Base-by-base conservation (phyloP, 2,329 filamentous ascomycete genomes). In the Arthrocladium fulminans region DNA sequence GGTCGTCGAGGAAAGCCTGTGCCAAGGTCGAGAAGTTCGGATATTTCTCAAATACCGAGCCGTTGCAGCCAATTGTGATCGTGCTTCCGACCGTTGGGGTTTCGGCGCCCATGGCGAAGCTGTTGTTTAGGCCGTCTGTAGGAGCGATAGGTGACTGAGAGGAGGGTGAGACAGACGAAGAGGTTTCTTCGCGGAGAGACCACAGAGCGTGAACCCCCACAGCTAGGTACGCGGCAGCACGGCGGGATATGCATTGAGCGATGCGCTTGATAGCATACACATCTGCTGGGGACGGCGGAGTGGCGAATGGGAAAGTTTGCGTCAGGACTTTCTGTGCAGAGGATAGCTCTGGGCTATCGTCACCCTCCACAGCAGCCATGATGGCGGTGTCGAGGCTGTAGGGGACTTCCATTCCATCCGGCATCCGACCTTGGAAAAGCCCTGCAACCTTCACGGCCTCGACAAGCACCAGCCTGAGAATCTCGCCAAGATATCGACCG, bases 191-290 rank as follows among this genome's bases (percentile, higher is more conserved):
- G n/a, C n/a, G n/a, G n/a, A 82, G 63, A 9, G 65, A 67, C 75
- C 79, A 82, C 32, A 83, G 68, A 24, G 78, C 77, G 59, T 83
- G 78, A 22, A 83, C 75, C 2, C 76, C 77, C 1, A 76, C 75
- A 1, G 80, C 77, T n/a, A 83, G 69, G 56, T 80, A 81, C 1
- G 74, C 77, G 2, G 79, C 74, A 5, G 80, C 79, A 48, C 80
- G 75, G 44, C 67, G 72, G 1, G 78, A 77, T 24, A 83, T 75
- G 2, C 72, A 65, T 41, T 72, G 67, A 23, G 71, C 71, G 32
- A 79, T 61, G 4, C 71, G 68, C 25, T 73, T 71, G 47, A 83
- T 61, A 60, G 81, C 81, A 8, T 65, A 59, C 22, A 80, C 66
- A 50, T 81, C 77, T 29, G 71, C 64, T 19, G 68, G 62, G 0